Base-by-base conservation (phyloP, 2,329 filamentous ascomycete genomes). In the Colletotrichum sp. region DNA sequence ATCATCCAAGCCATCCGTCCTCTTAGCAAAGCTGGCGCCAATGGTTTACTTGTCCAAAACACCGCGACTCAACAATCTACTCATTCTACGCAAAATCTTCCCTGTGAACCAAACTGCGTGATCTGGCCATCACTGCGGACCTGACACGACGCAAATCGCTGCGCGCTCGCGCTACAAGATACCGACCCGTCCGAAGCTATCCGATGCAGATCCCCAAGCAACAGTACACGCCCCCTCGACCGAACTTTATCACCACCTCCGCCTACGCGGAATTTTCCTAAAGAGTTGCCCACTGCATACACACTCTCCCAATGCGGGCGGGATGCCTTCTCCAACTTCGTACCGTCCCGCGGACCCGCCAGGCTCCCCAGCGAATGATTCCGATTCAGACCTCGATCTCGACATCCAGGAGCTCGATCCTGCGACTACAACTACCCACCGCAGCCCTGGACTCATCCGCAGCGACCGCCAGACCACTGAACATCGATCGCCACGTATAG, bases 361-460 rank as follows among this genome's bases (percentile, higher is more conserved):
- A 85, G 92, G 94, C 85, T 91, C 90, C 76, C 89, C 89, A 76
- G 85, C 87, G 80, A 88, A 92, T 85, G 94, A 96, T 82, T 94
- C 93, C 82, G 94, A 96, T 83, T 95, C 93, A 66, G 94, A 96
- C 83, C 91, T 93, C 79, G 93, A 95, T 77, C 88, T 97, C 80
- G 94, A 96, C 80, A 89, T 95, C 79, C 90, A 95, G 81, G 95
- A 96, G 87, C 92, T 97, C 79, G 94, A 96, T 82, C 94, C 94
- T 71, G 82, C 82, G 73, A 83, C 82, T 25, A 81, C 81, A 39
- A 79, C 75, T n/a, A 75, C 75, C 22, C 30, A 77, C 74, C 78
- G 76, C 76, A 78, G 76, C 66, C 79, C 81, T 66, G 80, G 80
- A 36, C 80, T 83, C 27, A 76, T 82, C 70, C 90, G 93, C 80